A percentile compares a stretch with the other conserved stretches of the same genome.
Conservation (phyloP, 1,284 basidiomycete species). For the Porogramme epimiltina region DNA sequence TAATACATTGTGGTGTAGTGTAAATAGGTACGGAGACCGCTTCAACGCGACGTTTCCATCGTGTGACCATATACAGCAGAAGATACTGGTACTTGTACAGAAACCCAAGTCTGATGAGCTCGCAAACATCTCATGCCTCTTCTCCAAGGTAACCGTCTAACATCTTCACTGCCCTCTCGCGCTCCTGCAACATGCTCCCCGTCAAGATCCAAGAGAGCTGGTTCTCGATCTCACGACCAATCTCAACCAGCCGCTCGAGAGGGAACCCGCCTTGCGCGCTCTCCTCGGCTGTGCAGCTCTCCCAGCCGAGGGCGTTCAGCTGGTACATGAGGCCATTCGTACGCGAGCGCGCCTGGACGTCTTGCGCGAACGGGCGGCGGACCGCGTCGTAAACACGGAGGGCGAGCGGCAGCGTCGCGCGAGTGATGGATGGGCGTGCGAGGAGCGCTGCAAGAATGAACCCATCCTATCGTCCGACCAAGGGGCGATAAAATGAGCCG, state of each 20-base stretch:
- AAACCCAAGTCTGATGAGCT: no score
- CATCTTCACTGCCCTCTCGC: no score
- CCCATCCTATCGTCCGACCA: no score
- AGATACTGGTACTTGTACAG: no score
- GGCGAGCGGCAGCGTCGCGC: slow-evolving; percentile 27
- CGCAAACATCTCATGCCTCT: no score
- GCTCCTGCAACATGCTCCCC: background rate
- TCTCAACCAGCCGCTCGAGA: slow-evolving; percentile 1
- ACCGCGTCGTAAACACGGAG: slow-evolving; percentile 38
- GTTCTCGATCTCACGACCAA: slow-evolving; percentile 2
- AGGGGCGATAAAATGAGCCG: background rate
- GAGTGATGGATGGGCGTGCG: slow-evolving; percentile 29
- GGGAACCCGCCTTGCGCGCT: slow-evolving; percentile 8
- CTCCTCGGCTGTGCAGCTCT: slow-evolving; percentile 5
- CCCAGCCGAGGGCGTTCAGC: slow-evolving; percentile 5
- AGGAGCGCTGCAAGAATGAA: slow-evolving; percentile 37
- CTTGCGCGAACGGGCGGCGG: slow-evolving; percentile 34
- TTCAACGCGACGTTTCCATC: no score
- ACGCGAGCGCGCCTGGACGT: slow-evolving; percentile 11
- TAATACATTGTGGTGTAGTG: no score
- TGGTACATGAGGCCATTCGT: slow-evolving; percentile 14
- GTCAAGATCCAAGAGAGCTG: slow-evolving; percentile 5
- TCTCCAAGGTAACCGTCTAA: no score
- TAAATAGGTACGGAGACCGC: no score
- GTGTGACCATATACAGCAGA: no score